phyloP scores from a whole-genome alignment of 805 yeast species.

The Zygoascus tannicola region DNA sequence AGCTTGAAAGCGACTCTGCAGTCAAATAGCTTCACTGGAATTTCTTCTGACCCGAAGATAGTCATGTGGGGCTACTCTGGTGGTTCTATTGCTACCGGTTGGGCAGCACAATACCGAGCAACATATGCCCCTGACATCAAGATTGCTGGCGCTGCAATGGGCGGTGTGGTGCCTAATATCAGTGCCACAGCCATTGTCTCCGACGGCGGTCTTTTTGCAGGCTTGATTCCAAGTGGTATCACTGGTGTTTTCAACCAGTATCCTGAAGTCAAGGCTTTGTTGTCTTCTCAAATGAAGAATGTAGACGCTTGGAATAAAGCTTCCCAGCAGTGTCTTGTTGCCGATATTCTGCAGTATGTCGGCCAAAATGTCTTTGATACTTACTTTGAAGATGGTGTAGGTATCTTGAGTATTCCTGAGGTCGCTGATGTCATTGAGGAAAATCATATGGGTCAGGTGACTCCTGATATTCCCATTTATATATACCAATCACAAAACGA shows the following conservation, averaged over 20 bases:
- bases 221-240: slow-evolving; percentile 21
- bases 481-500: slow-evolving; percentile 24
- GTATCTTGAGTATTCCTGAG: slow-evolving; percentile 9
- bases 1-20: slow-evolving; percentile 21
- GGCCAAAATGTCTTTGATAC: not conserved
- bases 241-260: slow-evolving; percentile 23
- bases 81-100: slow-evolving; percentile 23
- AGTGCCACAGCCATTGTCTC: slow-evolving; percentile 10
- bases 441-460: slow-evolving; percentile 10
- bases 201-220: slow-evolving; percentile 19
- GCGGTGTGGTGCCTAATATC: slow-evolving; percentile 18
- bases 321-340: not conserved
- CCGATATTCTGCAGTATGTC: not conserved
- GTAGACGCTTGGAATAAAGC: not conserved
- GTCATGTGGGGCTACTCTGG: slow-evolving; percentile 24
- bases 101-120: slow-evolving; percentile 22
- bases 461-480: slow-evolving; percentile 11
- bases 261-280: slow-evolving; percentile 10
- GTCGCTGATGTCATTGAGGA: slow-evolving; percentile 10
- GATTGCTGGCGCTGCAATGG: slow-evolving; percentile 21
- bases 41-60: slow-evolving; percentile 12
- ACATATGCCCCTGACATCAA: slow-evolving; percentile 23
- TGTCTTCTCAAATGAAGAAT: not conserved
- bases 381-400: slow-evolving; percentile 15
- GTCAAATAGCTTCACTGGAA: slow-evolving; percentile 9